phyloP scores from a whole-genome alignment of 1,284 basidiomycete genomes.

The Psilocybe mexicana region DNA sequence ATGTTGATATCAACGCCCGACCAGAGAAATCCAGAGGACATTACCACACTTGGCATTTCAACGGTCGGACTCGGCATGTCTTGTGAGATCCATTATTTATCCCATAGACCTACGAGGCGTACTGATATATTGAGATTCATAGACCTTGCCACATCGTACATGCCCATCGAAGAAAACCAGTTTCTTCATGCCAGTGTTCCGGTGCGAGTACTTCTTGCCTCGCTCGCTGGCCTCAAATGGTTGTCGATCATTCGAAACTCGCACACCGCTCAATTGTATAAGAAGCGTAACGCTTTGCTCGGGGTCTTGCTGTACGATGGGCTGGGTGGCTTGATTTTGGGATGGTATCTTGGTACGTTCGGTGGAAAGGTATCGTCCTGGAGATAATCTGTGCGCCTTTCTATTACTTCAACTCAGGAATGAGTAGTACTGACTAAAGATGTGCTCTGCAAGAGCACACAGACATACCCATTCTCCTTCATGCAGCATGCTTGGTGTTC shows the following conservation, averaged over 20 bases:
- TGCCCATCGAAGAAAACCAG: constrained; percentile 2
- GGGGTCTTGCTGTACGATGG: not conserved
- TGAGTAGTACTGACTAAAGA: no score
- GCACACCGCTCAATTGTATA: not conserved
- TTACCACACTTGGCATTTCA: not conserved
- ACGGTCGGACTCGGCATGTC: not conserved
- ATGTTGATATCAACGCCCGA: not conserved
- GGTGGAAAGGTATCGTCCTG: not conserved
- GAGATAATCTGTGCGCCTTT: not conserved
- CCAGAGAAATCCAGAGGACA: not conserved
- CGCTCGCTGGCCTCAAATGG: not conserved
- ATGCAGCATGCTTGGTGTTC: no score
- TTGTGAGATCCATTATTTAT: not conserved
- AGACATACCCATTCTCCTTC: no score
- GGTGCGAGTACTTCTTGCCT: not conserved
- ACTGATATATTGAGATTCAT: not conserved
- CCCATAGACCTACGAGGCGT: not conserved
- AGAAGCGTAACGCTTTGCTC: not conserved
- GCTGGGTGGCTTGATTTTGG: not conserved
- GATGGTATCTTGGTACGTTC: constrained; percentile 2
- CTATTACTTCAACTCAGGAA: no score
- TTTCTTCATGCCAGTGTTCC: constrained; percentile 2
- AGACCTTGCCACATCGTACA: constrained; percentile 1
- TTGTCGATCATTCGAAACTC: not conserved
- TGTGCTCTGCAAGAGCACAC: no score